These are phyloP conservation scores for Cryptosporidium viatorum DNA, from an alignment of 169 alveolate species.

Conservation along the genomic window DNA sequence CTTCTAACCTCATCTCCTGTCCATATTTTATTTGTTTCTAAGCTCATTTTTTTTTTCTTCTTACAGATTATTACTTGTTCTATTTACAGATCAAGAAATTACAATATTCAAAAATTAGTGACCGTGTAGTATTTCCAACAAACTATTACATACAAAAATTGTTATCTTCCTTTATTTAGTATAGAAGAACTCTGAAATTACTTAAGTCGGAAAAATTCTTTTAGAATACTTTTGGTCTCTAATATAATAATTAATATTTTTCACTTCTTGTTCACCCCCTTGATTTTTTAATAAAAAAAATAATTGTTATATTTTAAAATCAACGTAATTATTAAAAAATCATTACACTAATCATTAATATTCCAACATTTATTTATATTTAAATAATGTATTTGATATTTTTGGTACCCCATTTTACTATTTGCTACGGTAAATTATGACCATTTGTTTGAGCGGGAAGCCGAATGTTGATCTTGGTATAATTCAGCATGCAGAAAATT, in stretches of 20 bases:
- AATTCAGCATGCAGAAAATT: neutral
- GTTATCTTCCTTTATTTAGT: too few relatives aligned
- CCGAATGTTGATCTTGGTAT: neutral
- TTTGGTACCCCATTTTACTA: neutral
- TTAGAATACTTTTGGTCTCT: neutral
- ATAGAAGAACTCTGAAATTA: too few relatives aligned
- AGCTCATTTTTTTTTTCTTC: neutral
- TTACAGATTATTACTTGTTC: neutral
- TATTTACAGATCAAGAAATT: neutral
- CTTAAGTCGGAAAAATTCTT: neutral
- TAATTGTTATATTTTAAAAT: too few relatives aligned
- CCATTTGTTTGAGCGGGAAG: neutral
- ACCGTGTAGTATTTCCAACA: neutral
- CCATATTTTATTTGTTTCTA: constrained; percentile 20
- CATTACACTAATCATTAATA: too few relatives aligned
- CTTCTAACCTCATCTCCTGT: constrained; percentile 79
- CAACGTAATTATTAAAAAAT: too few relatives aligned
- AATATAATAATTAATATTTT: too few relatives aligned
- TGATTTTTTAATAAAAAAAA: too few relatives aligned
- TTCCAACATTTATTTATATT: too few relatives aligned
- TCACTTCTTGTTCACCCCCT: neutral
- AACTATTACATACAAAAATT: too few relatives aligned
- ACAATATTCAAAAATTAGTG: neutral
- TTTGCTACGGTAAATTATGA: neutral
- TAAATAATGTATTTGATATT: too few relatives aligned